Evolutionary conservation across 352 stramenopile genomes (phyloP), one percentile per base, ranked within the genome.

Genomic region (Globisporangium megalacanthum): DNA sequence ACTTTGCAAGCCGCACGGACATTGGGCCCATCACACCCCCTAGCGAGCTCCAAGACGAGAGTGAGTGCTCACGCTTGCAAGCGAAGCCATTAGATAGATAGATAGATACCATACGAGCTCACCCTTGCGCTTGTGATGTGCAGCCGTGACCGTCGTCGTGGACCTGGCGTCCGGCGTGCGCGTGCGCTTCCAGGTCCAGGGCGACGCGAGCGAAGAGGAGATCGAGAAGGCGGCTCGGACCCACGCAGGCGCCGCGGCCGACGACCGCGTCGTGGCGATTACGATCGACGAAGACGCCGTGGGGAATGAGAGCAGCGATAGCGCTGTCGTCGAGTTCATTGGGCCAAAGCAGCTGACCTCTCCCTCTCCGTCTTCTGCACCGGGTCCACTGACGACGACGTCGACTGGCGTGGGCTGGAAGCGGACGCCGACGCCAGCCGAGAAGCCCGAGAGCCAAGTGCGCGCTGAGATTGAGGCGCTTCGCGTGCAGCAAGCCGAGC

Each of bases 31-130:
- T 92, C 9, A 69, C 73, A n/a, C 61, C 68, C 2, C 68, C 62
- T 15, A 81, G 79, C 50, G 73, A 84, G 39, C 60, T 86, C 9
- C 74, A 82, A 11, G 65, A 83, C n/a, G 79, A 89, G 61, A 88
- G 80, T 90, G 71, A 11, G 77, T 83, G 44, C 33, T 17, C 20
- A 25, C 42, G 41, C 17, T 15, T 5, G 10, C 37, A 44, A 17
- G 25, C 25, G 25, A 29, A 29, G 25, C 25, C 25, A 29, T 29
- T 29, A 2, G 37, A 15, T 5, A 44, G 37, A 6, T 29, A 2
- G 37, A 15, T 5, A 44, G 37, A 6, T 47, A 7, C 17, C 6
- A 47, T 20, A 19, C 42, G 22, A 48, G 44, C 17, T 22, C 44
- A 29, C n/a, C 3, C 25, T 4, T 35, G 46, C 50, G 46, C 50